Base-by-base conservation (phyloP, 202 grass and related monocot species). In the Carex arenaria region DNA sequence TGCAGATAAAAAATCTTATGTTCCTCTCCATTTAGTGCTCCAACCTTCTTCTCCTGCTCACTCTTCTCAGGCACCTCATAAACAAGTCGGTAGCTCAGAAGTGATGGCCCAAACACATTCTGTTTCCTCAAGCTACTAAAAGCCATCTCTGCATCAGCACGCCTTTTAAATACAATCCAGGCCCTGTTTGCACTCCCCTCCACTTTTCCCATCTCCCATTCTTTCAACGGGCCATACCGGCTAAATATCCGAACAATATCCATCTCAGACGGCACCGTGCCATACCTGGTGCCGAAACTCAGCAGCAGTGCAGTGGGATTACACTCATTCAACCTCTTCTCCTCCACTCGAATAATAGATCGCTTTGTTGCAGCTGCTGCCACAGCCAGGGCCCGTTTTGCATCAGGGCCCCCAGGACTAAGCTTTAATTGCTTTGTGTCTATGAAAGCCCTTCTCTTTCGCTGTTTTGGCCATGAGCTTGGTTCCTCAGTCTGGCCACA, bases 111-210 rank as follows among this genome's bases (percentile, higher is more conserved):
- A 91, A 97, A 97, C 69, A 89, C 86, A 71, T 78, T 66, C 79
- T 88, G 87, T 23, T 88, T 97, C 78, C 91, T 83, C 73, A 83
- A 80, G 83, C 49, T 80, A 84, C 82, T 85, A 78, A 97, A 97
- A 78, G 87, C 91, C 66, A 87, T 93, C 82, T 91, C 93, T 82
- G 91, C 94, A 87, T 97, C 94, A 82, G 73, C 49, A 66, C 81
- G 79, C 76, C 87, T 88, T 89, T 90, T 97, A 81, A 97, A 97
- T 53, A 91, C 79, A 84, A 97, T 85, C 87, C 87, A 88, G 47
- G 62, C 87, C 79, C 84, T 83, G 26, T 85, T 91, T 63, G 68
- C 80, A 40, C 62, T 84, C 47, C 51, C 79, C 65, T 97, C 85
- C 10, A 93, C 72, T 72, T 86, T 90, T 78, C 78, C 84, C 22